Percentiles rank a stretch among this genome's conserved stretches.
Evolutionary conservation across 2,329 filamentous ascomycete genomes (phyloP).

Genomic region (Claviceps sp.): DNA sequence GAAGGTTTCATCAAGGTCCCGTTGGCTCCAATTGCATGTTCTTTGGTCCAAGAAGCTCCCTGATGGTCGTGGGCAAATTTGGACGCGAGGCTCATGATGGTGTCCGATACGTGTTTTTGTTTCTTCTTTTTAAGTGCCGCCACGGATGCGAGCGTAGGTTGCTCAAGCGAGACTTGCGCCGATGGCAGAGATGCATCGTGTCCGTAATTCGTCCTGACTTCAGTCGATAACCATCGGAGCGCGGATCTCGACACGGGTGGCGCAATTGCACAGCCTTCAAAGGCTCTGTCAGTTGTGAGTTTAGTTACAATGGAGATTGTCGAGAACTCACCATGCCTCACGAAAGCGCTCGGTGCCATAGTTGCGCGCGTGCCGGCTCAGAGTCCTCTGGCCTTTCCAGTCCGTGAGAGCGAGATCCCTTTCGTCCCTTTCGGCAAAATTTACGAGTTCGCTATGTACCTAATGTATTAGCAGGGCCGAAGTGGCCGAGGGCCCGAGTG

Average conservation of each 20-base stretch:
- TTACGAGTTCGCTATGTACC: background rate
- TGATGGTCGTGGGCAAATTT: conserved; percentile 22
- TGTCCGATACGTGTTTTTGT: conserved; percentile 20
- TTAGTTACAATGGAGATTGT: background rate
- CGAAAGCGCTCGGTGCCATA: conserved; percentile 42
- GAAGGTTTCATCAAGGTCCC: conserved; percentile 22
- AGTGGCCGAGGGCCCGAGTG: background rate
- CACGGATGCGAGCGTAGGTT: conserved; percentile 10
- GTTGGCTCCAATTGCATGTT: conserved; percentile 20
- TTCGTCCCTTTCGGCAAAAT: background rate
- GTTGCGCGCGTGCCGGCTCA: conserved; percentile 7
- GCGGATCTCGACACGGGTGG: conserved; percentile 25
- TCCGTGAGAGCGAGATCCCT: background rate
- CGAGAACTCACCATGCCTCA: conserved; percentile 38
- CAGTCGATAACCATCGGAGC: conserved; percentile 21
- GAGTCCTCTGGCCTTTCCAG: background rate
- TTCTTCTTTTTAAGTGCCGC: conserved; percentile 19
- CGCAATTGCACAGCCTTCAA: conserved; percentile 31
- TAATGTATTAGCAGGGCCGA: background rate
- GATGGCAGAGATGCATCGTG: conserved; percentile 6
- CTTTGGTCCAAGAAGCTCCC: conserved; percentile 19
- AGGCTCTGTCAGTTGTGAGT: background rate
- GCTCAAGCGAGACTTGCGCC: conserved; percentile 9
- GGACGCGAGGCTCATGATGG: conserved; percentile 20
- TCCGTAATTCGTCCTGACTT: conserved; percentile 10